Percentiles rank a stretch among this genome's conserved stretches.
Evolutionary conservation across 1,284 basidiomycete species (phyloP).

Genomic region (Chondrostereum purpureum): DNA sequence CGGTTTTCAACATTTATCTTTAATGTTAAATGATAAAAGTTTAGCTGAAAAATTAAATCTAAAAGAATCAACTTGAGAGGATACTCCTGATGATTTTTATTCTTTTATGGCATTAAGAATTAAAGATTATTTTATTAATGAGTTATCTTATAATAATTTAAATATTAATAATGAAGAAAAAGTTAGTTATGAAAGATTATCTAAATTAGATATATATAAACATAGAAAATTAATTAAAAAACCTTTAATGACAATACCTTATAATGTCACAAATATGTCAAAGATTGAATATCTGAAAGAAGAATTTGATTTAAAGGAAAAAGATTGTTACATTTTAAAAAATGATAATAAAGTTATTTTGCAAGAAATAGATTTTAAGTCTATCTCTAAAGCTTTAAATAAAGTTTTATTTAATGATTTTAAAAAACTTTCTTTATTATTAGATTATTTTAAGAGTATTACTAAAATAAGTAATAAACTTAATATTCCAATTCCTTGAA

Average conservation of each 20-base stretch:
- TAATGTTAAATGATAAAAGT: neutral
- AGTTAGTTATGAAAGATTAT: neutral
- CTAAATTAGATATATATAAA: neutral
- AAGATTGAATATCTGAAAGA: neutral
- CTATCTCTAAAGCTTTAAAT: no score
- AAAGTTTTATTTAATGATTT: neutral
- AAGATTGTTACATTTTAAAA: neutral
- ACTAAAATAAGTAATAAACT: neutral
- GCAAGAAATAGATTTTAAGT: neutral
- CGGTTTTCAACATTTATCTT: neutral
- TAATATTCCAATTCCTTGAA: neutral
- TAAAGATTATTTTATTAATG: neutral
- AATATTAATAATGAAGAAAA: neutral
- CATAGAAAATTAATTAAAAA: neutral
- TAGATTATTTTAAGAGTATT: neutral
- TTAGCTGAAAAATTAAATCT: neutral
- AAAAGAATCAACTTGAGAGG: neutral
- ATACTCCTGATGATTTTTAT: neutral
- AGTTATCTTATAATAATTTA: neutral
- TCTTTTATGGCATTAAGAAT: neutral
- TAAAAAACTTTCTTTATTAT: neutral
- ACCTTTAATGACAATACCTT: neutral
- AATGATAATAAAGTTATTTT: neutral
- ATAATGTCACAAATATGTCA: neutral
- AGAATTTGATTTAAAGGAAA: neutral